phyloP scores from a whole-genome alignment of 495 filamentous ascomycete genomes.

The Xeromyces bisporus region DNA sequence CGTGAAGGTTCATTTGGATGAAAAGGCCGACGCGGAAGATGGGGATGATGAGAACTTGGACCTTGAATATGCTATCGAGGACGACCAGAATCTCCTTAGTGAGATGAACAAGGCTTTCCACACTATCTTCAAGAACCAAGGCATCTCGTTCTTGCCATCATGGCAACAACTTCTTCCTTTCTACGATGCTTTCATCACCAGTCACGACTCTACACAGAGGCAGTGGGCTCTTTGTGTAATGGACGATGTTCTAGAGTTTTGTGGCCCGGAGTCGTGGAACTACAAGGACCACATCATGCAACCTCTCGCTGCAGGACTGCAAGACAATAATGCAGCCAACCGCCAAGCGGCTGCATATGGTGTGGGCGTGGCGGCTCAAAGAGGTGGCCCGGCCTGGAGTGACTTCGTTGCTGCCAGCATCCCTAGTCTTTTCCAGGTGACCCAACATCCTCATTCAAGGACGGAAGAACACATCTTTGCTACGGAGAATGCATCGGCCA shows the following conservation, averaged over 20 bases:
- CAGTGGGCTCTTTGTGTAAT: constrained; percentile 98
- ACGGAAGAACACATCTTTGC: constrained; percentile 92
- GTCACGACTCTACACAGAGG: constrained; percentile 72
- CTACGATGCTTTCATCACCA: constrained; percentile 74
- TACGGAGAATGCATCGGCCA: constrained; percentile 92
- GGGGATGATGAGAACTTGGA: constrained; percentile 63
- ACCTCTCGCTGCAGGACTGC: constrained; percentile 67
- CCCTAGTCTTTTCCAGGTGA: constrained; percentile 66
- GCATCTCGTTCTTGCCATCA: constrained; percentile 60
- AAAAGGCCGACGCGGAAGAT: constrained; percentile 60
- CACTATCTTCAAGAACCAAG: constrained; percentile 94
- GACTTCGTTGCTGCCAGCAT: constrained; percentile 66
- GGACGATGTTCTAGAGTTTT: constrained; percentile 97
- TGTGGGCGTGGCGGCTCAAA: constrained; percentile 87
- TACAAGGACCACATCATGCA: constrained; percentile 74
- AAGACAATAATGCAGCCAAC: constrained; percentile 73
- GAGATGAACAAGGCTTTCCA: constrained; percentile 99
- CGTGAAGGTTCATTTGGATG: constrained; percentile 62
- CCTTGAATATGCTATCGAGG: constrained; percentile 69
- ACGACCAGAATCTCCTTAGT: constrained; percentile 88
- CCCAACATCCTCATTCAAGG: constrained; percentile 60
- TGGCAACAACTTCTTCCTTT: constrained; percentile 74
- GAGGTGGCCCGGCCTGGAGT: constrained; percentile 70
- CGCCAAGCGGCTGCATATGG: constrained; percentile 94
- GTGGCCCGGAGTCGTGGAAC: constrained; percentile 62